Base-by-base conservation (phyloP, 495 filamentous ascomycete genomes). In the Hypomontagnella submonticulosa region DNA sequence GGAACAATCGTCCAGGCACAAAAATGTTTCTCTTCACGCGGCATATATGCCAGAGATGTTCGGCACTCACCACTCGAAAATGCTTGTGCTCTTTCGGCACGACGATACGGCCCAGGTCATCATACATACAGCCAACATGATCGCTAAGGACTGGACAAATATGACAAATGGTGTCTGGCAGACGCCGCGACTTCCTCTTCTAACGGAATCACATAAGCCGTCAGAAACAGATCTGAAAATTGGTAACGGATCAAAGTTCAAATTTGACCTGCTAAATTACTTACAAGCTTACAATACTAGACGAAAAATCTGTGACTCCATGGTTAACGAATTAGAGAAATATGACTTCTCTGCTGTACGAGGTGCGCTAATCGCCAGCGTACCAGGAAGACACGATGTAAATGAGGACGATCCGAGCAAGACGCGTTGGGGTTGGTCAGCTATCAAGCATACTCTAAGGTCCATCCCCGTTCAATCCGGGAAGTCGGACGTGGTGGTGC, bases 111-210 rank as follows among this genome's bases (percentile, higher is more conserved):
- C 90, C 3, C 90, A 96, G 80, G 77, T 97, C 12, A 75, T 96
- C 13, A 94, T 97, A 37, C 91, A 95, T 61, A 97, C 93, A 0
- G 92, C 92, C 9, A 97, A 97, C 65, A 90, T 97, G 86, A 93
- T 97, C 41, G 72, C 80, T 18, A 82, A 85, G 44, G 93, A 97
- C 77, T 97, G 93, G 93, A 80, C 77, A 6, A 92, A 93, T 66
- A 90, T 97, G 91, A 88, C 86, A 0, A 92, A 97, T 70, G 92
- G 88, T 1, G 85, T 88, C 16, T 97, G 93, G 93, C 80, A 78
- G 27, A 93, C 92, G 6, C 92, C 92, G 15, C 73, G 87, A 0
- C 86, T 97, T 6, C 90, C 90, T 5, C 74, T 73, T 33, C 50
- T 63, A 1, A 33, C n/a, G 20, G 34, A 11, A 2, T 19, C 48